A percentile compares a stretch with the other conserved stretches of the same genome.
These are phyloP conservation scores for Penicillium oxalicum DNA, from an alignment of 2,329 filamentous ascomycete genomes.

Conservation along the genomic window DNA sequence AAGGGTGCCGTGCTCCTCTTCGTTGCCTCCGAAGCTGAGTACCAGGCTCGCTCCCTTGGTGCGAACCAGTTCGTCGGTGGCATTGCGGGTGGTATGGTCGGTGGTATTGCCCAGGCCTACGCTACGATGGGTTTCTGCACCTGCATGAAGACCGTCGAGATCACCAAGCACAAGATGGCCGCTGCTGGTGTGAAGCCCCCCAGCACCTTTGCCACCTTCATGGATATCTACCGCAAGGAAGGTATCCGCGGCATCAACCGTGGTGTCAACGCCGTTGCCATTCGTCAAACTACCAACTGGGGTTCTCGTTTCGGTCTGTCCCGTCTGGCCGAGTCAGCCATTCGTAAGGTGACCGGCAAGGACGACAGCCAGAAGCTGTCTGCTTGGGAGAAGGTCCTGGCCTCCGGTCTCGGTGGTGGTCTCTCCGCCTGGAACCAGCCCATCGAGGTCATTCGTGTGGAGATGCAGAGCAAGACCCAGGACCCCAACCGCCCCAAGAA, in stretches of 20 bases:
- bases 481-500: constrained; percentile 99
- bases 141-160: constrained; percentile 99
- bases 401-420: constrained; percentile 82
- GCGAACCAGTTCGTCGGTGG: constrained; percentile 82
- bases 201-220: constrained; percentile 92
- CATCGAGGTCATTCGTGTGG: constrained; percentile 98
- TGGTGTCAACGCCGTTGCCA: constrained; percentile 96
- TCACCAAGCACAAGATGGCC: constrained; percentile 95
- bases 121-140: constrained; percentile 99
- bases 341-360: constrained; percentile 74
- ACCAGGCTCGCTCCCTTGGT: constrained; percentile 76
- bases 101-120: constrained; percentile 95
- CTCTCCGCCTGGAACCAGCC: constrained; percentile 98
- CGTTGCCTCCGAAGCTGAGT: constrained; percentile 97
- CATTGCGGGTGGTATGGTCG: constrained; percentile 84
- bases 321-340: constrained; percentile 82
- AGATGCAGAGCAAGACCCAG: constrained; percentile 99
- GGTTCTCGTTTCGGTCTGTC: constrained; percentile 91
- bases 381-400: constrained; percentile 80
- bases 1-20: constrained; percentile 99
- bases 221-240: constrained; percentile 92
- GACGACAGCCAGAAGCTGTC: constrained; percentile 70
- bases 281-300: constrained; percentile 99
- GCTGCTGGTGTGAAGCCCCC: constrained; percentile 74
- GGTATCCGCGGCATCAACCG: constrained; percentile 95